A percentile compares a stretch with the other conserved stretches of the same genome.
Evolutionary conservation across 75 land plant species (phyloP).

Genomic region (Pinus taeda): DNA sequence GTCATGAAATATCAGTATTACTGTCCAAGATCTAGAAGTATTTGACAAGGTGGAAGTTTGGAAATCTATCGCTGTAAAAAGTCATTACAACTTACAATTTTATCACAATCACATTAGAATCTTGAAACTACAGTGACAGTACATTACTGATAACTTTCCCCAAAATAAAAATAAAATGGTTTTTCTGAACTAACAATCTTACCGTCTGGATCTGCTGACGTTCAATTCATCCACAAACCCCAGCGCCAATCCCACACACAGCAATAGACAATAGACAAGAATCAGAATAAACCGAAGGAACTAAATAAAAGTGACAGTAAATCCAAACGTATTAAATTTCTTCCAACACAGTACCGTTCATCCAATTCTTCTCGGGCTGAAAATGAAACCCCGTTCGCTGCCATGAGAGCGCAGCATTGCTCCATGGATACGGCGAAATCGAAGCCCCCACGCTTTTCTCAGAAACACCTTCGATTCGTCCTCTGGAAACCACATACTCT

Average conservation of each 20-base stretch:
- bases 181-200: not conserved
- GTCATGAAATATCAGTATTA: too few species aligned
- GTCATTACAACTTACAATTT: too few species aligned
- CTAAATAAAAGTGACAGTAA: not conserved
- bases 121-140: too few species aligned
- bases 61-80: too few species aligned
- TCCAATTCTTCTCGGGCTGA: conserved; percentile 94
- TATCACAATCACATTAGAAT: too few species aligned
- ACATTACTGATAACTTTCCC: too few species aligned
- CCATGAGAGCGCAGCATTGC: conserved; percentile 45
- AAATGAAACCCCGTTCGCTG: conserved; percentile 87
- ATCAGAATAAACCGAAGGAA: not conserved
- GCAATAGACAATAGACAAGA: not conserved
- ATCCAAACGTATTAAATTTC: not conserved
- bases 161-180: too few species aligned
- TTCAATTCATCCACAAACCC: not conserved
- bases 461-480: not conserved
- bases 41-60: too few species aligned
- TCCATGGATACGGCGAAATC: conserved; percentile 30
- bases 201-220: conserved; percentile 8
- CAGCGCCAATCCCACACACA: not conserved
- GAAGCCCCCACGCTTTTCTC: not conserved
- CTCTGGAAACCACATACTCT: not conserved
- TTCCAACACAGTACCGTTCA: conserved; percentile 60
- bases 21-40: too few species aligned